Percentiles rank a stretch among this genome's conserved stretches.
Evolutionary conservation across 225 moss, liverwort and hornwort species (phyloP).

Genomic region (Climacium dendroides): DNA sequence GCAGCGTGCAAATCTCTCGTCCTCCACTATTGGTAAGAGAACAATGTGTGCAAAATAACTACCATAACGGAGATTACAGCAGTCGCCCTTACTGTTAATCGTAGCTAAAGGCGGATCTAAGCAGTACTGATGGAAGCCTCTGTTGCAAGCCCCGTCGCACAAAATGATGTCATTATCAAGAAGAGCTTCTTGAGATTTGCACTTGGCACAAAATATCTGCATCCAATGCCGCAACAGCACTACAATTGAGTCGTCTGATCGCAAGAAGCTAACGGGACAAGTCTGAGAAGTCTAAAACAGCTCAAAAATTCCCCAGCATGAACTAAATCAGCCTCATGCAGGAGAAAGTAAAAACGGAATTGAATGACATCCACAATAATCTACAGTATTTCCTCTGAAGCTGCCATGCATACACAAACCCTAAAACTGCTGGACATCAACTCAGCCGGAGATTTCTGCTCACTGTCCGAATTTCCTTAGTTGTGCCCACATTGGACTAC

Average conservation of each 20-base stretch:
- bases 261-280: neutral
- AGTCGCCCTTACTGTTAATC: constrained; percentile 53
- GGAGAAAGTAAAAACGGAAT: neutral
- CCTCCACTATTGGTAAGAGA: neutral
- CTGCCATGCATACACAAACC: constrained; percentile 1
- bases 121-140: constrained; percentile 92
- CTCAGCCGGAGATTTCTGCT: neutral
- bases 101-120: constrained; percentile 77
- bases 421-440: constrained; percentile 7
- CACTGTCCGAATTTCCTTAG: neutral
- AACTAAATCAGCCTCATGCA: neutral
- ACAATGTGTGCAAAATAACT: neutral
- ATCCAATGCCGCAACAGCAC: constrained; percentile 1
- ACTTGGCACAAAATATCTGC: constrained; percentile 97
- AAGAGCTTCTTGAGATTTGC: constrained; percentile 79
- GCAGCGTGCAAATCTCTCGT: neutral
- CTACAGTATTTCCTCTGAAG: neutral
- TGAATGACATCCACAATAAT: neutral
- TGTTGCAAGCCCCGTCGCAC: constrained; percentile 93
- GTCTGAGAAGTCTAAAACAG: neutral
- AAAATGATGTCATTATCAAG: constrained; percentile 87
- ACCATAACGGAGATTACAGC: neutral
- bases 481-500: neutral
- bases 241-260: neutral
- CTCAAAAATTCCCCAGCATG: neutral